Evolutionary conservation across 768 basidiomycete species (phyloP).

Genomic region (Boletus rufocinnamomeus): DNA sequence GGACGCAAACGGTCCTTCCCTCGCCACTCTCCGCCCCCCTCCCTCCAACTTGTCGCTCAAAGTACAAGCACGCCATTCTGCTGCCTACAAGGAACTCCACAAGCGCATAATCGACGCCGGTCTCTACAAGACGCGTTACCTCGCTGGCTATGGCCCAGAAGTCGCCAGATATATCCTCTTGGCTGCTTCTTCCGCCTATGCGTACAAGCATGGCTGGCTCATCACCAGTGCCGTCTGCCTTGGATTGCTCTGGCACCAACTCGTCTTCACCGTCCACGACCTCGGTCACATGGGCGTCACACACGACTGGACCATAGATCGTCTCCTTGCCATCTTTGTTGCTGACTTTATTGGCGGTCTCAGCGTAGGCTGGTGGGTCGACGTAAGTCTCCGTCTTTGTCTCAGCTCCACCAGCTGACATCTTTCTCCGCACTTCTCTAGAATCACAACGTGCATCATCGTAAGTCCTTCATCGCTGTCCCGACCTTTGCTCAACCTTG

Average conservation of each 20-base stretch:
- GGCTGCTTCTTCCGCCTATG: constrained; percentile 55
- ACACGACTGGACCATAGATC: constrained; percentile 80
- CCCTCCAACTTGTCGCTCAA: constrained; percentile 56
- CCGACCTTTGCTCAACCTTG: constrained; percentile 8
- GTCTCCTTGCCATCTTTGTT: constrained; percentile 74
- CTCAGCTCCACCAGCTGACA: constrained; percentile 7
- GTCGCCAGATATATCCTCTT: constrained; percentile 75
- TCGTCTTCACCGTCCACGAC: constrained; percentile 91
- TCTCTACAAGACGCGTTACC: constrained; percentile 80
- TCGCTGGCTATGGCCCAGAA: constrained; percentile 90
- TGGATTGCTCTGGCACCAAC: constrained; percentile 93
- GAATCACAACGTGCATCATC: constrained; percentile 96
- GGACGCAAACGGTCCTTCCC: constrained; percentile 42
- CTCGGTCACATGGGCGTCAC: constrained; percentile 95
- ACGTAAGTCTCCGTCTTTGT: constrained; percentile 59
- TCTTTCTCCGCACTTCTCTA: constrained; percentile 29
- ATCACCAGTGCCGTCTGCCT: constrained; percentile 76
- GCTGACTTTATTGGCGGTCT: constrained; percentile 91
- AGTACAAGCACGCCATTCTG: constrained; percentile 65
- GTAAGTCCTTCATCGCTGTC: constrained; percentile 51
- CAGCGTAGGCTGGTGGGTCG: constrained; percentile 97
- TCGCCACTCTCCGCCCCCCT: constrained; percentile 49
- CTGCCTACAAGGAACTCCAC: constrained; percentile 81
- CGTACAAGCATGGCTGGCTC: constrained; percentile 67
- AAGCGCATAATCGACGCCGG: constrained; percentile 72